These are phyloP conservation scores for Cicer judaicum DNA, from an alignment of 306 rosid genomes.

Conservation along the genomic window DNA sequence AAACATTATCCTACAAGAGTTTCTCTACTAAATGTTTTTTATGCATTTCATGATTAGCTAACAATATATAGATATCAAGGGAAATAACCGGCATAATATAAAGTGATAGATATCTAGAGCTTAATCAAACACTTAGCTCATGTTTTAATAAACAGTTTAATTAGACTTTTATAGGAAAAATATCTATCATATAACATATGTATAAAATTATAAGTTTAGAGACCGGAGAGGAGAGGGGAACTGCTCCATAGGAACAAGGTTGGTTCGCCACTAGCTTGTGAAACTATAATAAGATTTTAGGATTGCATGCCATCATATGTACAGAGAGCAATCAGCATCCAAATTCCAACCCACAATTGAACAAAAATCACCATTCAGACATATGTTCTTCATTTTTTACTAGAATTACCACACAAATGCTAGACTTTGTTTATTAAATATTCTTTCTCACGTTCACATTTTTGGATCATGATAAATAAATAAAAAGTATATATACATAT, in stretches of 20 bases:
- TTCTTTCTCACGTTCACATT: not conserved
- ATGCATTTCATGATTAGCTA: not conserved
- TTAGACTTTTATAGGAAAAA: no score
- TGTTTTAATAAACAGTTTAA: no score
- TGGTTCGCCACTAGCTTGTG: no score
- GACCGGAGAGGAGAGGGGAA: no score
- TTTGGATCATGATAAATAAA: not conserved
- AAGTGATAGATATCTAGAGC: no score
- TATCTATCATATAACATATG: no score
- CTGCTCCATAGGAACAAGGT: no score
- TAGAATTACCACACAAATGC: not conserved
- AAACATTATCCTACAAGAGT: not conserved
- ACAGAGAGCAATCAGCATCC: slow-evolving; percentile 18
- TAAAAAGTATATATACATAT: not conserved
- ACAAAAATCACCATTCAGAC: slow-evolving; percentile 22
- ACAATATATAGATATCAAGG: not conserved
- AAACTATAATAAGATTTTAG: no score
- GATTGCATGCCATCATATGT: slow-evolving; percentile 22
- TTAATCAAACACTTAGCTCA: no score
- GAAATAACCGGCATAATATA: not conserved
- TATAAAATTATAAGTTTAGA: no score
- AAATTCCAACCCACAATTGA: not conserved
- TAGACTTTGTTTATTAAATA: slow-evolving; percentile 10
- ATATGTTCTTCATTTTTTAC: not conserved
- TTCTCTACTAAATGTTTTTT: not conserved